Conservation (phyloP, 192 early-diverging fungal genomes). For the Entophlyctis helioformis region DNA sequence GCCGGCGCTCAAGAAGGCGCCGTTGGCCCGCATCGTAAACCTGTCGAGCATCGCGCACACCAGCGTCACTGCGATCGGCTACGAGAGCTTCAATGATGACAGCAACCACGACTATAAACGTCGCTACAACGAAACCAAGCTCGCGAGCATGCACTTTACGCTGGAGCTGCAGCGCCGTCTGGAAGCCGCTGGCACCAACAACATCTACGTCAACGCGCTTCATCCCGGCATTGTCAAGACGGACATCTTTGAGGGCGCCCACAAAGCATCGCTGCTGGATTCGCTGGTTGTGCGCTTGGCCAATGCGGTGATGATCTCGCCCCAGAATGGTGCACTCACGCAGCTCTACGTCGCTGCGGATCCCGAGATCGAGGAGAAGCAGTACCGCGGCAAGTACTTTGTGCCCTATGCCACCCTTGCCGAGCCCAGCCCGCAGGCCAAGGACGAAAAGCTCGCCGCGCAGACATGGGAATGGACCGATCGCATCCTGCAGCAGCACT, state of each 20-base stretch:
- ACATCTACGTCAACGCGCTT: conserved; percentile 11
- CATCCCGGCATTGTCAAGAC: conserved; percentile 34
- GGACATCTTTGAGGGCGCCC: no score
- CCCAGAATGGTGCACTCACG: conserved; percentile 27
- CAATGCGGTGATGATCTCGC: no score
- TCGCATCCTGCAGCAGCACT: no score
- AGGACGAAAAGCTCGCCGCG: conserved; percentile 15
- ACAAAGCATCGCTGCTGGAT: no score
- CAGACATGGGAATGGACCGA: conserved; percentile 28
- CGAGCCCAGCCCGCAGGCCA: conserved; percentile 8
- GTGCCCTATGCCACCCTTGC: conserved; percentile 14
- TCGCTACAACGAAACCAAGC: conserved; percentile 37
- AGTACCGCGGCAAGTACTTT: conserved; percentile 21
- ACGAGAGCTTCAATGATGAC: conserved; percentile 32
- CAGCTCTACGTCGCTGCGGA: conserved; percentile 20
- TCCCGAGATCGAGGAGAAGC: conserved; percentile 23
- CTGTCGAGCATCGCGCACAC: conserved; percentile 15
- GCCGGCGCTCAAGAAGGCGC: conserved; percentile 14
- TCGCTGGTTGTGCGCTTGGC: no score
- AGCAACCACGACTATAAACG: conserved; percentile 14
- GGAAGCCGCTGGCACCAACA: conserved; percentile 7
- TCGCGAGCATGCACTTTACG: conserved; percentile 33
- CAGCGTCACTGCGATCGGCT: conserved; percentile 7
- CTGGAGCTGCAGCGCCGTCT: conserved; percentile 23
- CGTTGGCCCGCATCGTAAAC: conserved; percentile 31